phyloP scores from a whole-genome alignment of 2,329 filamentous ascomycete genomes.

The Xylaria sp. region DNA sequence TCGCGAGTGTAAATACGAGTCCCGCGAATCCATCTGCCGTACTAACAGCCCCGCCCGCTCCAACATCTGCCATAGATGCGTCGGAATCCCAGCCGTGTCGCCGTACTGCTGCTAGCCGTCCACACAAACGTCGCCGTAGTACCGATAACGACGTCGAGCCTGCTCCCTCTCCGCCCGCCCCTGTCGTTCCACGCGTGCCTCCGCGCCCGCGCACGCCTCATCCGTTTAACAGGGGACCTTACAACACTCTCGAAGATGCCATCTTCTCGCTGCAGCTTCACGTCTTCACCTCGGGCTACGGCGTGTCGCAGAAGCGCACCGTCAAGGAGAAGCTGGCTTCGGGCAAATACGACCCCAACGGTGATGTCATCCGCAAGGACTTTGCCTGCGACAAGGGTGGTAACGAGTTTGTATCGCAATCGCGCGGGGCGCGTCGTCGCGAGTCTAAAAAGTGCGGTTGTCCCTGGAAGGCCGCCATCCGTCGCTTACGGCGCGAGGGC shows the following conservation, averaged over 20 bases:
- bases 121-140: slow-evolving; percentile 25
- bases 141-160: slow-evolving; percentile 14
- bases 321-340: slow-evolving; percentile 41
- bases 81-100: slow-evolving; percentile 16
- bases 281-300: slow-evolving; percentile 41
- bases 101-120: slow-evolving; percentile 16
- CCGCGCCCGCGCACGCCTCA: slow-evolving; percentile 29
- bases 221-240: slow-evolving; percentile 37
- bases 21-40: slow-evolving; percentile 4
- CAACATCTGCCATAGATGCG: neutral
- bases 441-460: slow-evolving; percentile 40
- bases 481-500: slow-evolving; percentile 38
- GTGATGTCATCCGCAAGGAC: slow-evolving; percentile 39
- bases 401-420: slow-evolving; percentile 40
- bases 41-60: neutral
- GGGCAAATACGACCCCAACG: slow-evolving; percentile 40
- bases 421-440: slow-evolving; percentile 39
- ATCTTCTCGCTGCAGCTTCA: slow-evolving; percentile 40
- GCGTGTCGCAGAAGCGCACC: slow-evolving; percentile 41
- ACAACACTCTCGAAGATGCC: slow-evolving; percentile 38
- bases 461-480: slow-evolving; percentile 37
- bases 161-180: slow-evolving; percentile 5
- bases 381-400: slow-evolving; percentile 41
- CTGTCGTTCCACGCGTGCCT: slow-evolving; percentile 2
- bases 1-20: neutral